Evolutionary conservation across 257 asterid genomes (phyloP).

Genomic region (Paulownia fortunei): DNA sequence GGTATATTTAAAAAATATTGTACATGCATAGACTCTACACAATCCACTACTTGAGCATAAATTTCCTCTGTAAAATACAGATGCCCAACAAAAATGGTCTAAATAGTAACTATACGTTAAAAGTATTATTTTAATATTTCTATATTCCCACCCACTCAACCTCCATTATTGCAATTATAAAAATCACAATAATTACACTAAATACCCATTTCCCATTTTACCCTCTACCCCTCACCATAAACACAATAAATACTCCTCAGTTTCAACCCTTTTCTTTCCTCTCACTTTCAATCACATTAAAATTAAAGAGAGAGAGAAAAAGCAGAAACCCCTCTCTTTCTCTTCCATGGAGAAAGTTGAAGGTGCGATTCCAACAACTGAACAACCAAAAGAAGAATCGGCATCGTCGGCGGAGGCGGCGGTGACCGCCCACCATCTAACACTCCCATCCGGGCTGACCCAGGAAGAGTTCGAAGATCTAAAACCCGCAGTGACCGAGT

Average conservation of each 20-base stretch:
- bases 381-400: slow-evolving; percentile 2
- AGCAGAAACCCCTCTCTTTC: slow-evolving; percentile 16
- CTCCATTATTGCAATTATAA: slow-evolving; percentile 36
- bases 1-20: too few species aligned
- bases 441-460: slow-evolving; percentile 53
- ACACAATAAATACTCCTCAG: neutral
- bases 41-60: too few species aligned
- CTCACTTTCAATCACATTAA: slow-evolving; percentile 5
- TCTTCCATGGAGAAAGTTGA: slow-evolving; percentile 32
- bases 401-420: slow-evolving; percentile 2
- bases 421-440: slow-evolving; percentile 15
- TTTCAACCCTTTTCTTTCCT: neutral
- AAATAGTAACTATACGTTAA: neutral
- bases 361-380: slow-evolving; percentile 30
- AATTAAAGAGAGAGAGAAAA: neutral
- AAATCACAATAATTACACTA: slow-evolving; percentile 17
- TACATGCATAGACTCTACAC: too few species aligned
- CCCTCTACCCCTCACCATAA: slow-evolving; percentile 3
- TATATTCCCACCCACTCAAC: slow-evolving; percentile 26
- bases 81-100: neutral
- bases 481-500: slow-evolving; percentile 48
- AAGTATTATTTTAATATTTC: neutral
- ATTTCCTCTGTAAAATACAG: neutral
- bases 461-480: slow-evolving; percentile 72
- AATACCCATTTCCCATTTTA: neutral